Conservation (phyloP, 495 filamentous ascomycete genomes). For the Penicillium simplicissimum region DNA sequence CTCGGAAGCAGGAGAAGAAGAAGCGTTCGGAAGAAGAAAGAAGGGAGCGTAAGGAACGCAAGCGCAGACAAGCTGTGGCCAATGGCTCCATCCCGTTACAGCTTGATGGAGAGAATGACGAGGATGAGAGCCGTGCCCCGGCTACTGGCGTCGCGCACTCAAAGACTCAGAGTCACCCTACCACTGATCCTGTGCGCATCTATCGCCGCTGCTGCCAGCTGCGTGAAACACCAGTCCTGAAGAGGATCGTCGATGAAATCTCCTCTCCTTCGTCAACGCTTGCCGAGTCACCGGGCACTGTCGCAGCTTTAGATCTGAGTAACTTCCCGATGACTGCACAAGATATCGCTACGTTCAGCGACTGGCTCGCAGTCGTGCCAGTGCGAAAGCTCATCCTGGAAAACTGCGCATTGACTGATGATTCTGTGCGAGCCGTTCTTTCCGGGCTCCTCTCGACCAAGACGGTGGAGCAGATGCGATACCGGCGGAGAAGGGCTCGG, state of each 20-base stretch:
- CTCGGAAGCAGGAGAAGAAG: slow-evolving; percentile 85
- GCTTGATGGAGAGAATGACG: slow-evolving; percentile 58
- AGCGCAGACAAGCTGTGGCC: slow-evolving; percentile 72
- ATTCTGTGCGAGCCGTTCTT: slow-evolving; percentile 80
- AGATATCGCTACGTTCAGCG: slow-evolving; percentile 82
- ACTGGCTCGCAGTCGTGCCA: slow-evolving; percentile 92
- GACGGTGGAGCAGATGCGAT: slow-evolving; percentile 55
- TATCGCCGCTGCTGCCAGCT: slow-evolving; percentile 94
- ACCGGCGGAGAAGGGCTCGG: slow-evolving; percentile 39
- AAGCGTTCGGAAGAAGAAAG: slow-evolving; percentile 86
- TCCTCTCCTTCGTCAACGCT: slow-evolving; percentile 62
- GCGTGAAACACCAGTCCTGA: slow-evolving; percentile 84
- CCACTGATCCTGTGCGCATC: slow-evolving; percentile 88
- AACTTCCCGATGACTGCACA: slow-evolving; percentile 79
- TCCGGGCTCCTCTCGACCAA: slow-evolving; percentile 84
- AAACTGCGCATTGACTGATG: slow-evolving; percentile 81
- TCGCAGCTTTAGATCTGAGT: slow-evolving; percentile 79
- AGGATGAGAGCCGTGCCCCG: slow-evolving; percentile 43
- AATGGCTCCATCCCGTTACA: slow-evolving; percentile 82
- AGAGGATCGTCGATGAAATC: slow-evolving; percentile 85
- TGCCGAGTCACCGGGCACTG: slow-evolving; percentile 63
- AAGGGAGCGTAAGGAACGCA: slow-evolving; percentile 83
- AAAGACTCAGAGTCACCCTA: slow-evolving; percentile 68
- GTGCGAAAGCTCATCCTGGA: slow-evolving; percentile 83
- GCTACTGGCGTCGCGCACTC: slow-evolving; percentile 34